Conservation (phyloP, 108 stramenopile species). For the Cyclostephanos tholiformis region DNA sequence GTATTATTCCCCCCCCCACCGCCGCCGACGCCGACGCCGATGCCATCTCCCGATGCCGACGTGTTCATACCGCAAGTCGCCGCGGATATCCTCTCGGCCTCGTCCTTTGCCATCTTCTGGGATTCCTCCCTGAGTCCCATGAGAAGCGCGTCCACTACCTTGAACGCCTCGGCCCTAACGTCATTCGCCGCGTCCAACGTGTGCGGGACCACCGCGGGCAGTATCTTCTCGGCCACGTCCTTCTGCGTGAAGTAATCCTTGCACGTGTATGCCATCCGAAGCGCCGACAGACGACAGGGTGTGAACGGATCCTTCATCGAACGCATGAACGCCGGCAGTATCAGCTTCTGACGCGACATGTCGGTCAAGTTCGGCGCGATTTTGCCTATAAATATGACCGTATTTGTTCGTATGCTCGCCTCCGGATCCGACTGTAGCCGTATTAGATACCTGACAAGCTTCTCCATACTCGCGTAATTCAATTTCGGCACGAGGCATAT, state of each 20-base stretch:
- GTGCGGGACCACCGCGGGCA: constrained; percentile 68
- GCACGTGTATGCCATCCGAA: constrained; percentile 53
- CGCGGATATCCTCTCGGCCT: constrained; percentile 43
- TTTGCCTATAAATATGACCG: constrained; percentile 86
- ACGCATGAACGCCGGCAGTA: constrained; percentile 76
- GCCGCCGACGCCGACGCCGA: constrained; percentile 17
- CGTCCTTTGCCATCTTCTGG: constrained; percentile 52
- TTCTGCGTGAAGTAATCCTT: constrained; percentile 63
- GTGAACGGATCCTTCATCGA: constrained; percentile 83
- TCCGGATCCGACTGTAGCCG: constrained; percentile 81
- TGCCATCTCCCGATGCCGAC: constrained; percentile 8
- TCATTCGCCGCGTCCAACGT: constrained; percentile 70
- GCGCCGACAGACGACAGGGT: constrained; percentile 76
- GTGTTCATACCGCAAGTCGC: constrained; percentile 33
- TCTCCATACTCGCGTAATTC: constrained; percentile 77
- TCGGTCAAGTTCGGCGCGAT: constrained; percentile 72
- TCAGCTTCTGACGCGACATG: constrained; percentile 71
- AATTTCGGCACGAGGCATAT: constrained; percentile 70
- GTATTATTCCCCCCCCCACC: constrained; percentile 13
- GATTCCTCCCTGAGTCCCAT: constrained; percentile 64
- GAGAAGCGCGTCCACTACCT: constrained; percentile 63
- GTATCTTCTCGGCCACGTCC: constrained; percentile 66
- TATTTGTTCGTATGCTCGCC: constrained; percentile 81
- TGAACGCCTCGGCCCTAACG: constrained; percentile 79
- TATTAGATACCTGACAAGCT: constrained; percentile 84